Conservation (phyloP, 2,329 filamentous ascomycete genomes). For the Neopestalotiopsis sp. region DNA sequence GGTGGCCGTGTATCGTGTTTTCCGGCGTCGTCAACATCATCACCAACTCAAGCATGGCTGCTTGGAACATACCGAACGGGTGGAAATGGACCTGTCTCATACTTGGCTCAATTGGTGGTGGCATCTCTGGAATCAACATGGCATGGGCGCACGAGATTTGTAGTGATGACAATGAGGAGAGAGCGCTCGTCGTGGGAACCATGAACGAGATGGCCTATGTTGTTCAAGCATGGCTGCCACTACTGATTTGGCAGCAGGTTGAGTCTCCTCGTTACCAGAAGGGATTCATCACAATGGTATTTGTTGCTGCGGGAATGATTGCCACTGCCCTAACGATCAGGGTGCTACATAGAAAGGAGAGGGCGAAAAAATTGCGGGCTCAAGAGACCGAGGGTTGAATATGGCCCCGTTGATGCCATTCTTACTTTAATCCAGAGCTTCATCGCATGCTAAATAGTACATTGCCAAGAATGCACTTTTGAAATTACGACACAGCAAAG, state of each 20-base stretch:
- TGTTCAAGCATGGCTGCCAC: slow-evolving; percentile 72
- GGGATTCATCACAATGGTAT: slow-evolving; percentile 62
- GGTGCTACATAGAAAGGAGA: slow-evolving; percentile 51
- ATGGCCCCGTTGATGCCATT: neutral
- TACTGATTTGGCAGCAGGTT: slow-evolving; percentile 69
- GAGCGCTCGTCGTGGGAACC: slow-evolving; percentile 66
- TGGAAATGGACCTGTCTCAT: slow-evolving; percentile 72
- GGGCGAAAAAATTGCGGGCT: slow-evolving; percentile 18
- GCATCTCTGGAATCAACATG: slow-evolving; percentile 51
- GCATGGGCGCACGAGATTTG: slow-evolving; percentile 59
- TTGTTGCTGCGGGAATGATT: slow-evolving; percentile 56
- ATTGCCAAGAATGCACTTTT: neutral
- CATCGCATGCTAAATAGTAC: neutral
- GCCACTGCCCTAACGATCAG: slow-evolving; percentile 53
- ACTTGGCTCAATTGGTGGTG: slow-evolving; percentile 56
- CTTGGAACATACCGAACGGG: slow-evolving; percentile 51
- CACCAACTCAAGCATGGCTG: slow-evolving; percentile 44
- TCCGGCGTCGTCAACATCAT: slow-evolving; percentile 50
- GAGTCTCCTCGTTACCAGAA: slow-evolving; percentile 66
- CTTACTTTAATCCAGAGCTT: neutral
- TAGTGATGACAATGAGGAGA: slow-evolving; percentile 63
- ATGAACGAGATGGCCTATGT: slow-evolving; percentile 77
- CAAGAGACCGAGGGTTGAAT: slow-evolving; percentile 1
- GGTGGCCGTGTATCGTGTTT: slow-evolving; percentile 71
- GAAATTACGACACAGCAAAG: no score